Evolutionary conservation across 2,329 filamentous ascomycete species (phyloP), one percentile per base, ranked within the genome.

Genomic region (Exserohilum rostratum): DNA sequence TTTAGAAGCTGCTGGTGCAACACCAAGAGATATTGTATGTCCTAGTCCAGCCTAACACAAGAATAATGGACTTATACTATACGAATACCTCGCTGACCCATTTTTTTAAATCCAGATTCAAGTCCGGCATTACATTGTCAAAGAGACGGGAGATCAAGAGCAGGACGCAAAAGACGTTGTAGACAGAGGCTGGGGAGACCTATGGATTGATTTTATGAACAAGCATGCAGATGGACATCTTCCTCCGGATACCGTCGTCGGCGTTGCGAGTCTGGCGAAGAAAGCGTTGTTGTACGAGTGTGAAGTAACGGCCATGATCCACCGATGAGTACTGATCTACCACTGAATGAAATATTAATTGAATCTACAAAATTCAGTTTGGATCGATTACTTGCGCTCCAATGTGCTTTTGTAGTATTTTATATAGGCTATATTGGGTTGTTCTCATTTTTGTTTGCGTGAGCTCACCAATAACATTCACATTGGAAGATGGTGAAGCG

Each of bases 181-280:
- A 33, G 63, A 68, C 22, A 47, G 67, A 7, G 73, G 69, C 1
- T 75, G 72, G 73, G 71, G 61, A 22, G 57, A 69, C 2, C 35
- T 65, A 6, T 75, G 73, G 73, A 70, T 69, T 2, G 61, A 72
- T 27, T 75, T 71, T 38, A 74, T 75, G 73, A 69, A 75, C 44
- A 47, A 55, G 17, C 62, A 74, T 4, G 68, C 50, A 4, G 60
- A 65, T 11, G 71, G 72, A 11, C 71, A 75, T 55, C 62, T 67
- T 37, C 72, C 72, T 3, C 72, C 72, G n/a, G 72, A 74, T 51
- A 75, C 72, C 5, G 72, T 75, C 6, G 30, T 75, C 3, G 72
- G 72, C 0, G 72, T 75, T 42, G 70, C 71, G 13, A 65, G 64
- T 45, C 54, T 75, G 53, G 70, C 72, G 25, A 64, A 62, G 55